These are phyloP conservation scores for Globisporangium splendens DNA, from an alignment of 352 stramenopile species.

Conservation along the genomic window DNA sequence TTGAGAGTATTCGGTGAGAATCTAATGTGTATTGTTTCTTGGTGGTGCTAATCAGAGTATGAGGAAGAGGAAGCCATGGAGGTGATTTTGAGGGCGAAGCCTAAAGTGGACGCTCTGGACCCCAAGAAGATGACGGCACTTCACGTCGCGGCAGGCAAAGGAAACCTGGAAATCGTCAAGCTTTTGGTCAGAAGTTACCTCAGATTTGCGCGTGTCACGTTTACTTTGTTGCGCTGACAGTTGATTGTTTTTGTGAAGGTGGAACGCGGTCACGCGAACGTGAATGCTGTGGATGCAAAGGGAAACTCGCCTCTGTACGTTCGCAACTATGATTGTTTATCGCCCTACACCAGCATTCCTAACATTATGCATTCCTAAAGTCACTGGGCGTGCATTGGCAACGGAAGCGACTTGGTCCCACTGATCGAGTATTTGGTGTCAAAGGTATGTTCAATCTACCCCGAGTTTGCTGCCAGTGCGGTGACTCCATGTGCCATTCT, in stretches of 20 bases:
- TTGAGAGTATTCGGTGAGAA: too few species aligned
- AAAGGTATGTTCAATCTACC: constrained; percentile 35
- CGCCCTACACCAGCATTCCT: neutral
- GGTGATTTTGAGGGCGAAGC: constrained; percentile 52
- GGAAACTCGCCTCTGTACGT: constrained; percentile 67
- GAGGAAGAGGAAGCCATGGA: constrained; percentile 56
- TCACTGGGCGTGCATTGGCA: constrained; percentile 73
- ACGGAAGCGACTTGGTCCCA: constrained; percentile 33
- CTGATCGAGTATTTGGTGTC: constrained; percentile 54
- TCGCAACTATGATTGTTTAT: too few species aligned
- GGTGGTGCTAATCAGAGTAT: constrained; percentile 39
- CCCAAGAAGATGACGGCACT: constrained; percentile 76
- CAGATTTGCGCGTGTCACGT: neutral
- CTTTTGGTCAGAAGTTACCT: constrained; percentile 29
- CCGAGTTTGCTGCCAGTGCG: neutral
- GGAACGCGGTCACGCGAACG: constrained; percentile 48
- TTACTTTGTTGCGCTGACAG: neutral
- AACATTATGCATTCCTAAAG: constrained; percentile 17
- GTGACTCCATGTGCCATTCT: too few species aligned
- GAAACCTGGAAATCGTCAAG: constrained; percentile 53
- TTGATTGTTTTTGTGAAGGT: constrained; percentile 16
- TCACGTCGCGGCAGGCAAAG: constrained; percentile 60
- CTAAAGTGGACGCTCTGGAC: constrained; percentile 59
- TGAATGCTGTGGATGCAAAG: constrained; percentile 61
- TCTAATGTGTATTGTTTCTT: constrained; percentile 1